Evolutionary conservation across 1,139 yeast species (phyloP).

Genomic region (Kodamaea ohmeri): DNA sequence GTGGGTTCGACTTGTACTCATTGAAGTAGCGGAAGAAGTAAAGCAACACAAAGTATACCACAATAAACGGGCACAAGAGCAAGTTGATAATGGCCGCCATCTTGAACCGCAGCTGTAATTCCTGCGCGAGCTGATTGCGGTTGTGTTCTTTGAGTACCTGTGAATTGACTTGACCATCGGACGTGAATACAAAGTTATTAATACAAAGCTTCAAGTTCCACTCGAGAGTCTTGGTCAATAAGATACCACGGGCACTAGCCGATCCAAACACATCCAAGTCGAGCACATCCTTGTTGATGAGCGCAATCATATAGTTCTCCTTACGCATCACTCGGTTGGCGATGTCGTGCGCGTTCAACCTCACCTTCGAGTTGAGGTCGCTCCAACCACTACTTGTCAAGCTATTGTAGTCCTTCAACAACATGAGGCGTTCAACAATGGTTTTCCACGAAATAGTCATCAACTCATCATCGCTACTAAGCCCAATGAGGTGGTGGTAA

Average conservation of each 20-base stretch:
- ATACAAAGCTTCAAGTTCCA: slow-evolving; percentile 92
- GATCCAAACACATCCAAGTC: slow-evolving; percentile 45
- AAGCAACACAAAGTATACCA: slow-evolving; percentile 73
- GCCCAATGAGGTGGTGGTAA: slow-evolving; percentile 62
- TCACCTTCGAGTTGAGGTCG: slow-evolving; percentile 65
- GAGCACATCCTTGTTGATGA: slow-evolving; percentile 74
- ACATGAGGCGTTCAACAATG: slow-evolving; percentile 74
- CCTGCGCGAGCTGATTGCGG: slow-evolving; percentile 63
- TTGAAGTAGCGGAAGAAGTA: slow-evolving; percentile 90
- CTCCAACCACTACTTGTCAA: slow-evolving; percentile 36
- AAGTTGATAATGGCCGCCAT: slow-evolving; percentile 86
- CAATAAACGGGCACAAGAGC: slow-evolving; percentile 80
- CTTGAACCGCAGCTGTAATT: slow-evolving; percentile 73
- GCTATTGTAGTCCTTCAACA: slow-evolving; percentile 77
- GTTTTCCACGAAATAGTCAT: slow-evolving; percentile 94
- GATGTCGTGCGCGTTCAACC: slow-evolving; percentile 88
- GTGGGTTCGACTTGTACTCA: slow-evolving; percentile 87
- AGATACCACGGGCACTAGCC: slow-evolving; percentile 25
- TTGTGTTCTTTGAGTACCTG: slow-evolving; percentile 70
- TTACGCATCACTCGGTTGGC: slow-evolving; percentile 95
- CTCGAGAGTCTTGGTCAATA: slow-evolving; percentile 82
- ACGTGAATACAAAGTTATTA: slow-evolving; percentile 80
- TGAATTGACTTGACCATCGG: slow-evolving; percentile 79
- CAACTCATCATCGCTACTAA: slow-evolving; percentile 70
- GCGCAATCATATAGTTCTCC: slow-evolving; percentile 88